Base-by-base conservation (phyloP, 257 asterid species). In the Salvia hispanica region DNA sequence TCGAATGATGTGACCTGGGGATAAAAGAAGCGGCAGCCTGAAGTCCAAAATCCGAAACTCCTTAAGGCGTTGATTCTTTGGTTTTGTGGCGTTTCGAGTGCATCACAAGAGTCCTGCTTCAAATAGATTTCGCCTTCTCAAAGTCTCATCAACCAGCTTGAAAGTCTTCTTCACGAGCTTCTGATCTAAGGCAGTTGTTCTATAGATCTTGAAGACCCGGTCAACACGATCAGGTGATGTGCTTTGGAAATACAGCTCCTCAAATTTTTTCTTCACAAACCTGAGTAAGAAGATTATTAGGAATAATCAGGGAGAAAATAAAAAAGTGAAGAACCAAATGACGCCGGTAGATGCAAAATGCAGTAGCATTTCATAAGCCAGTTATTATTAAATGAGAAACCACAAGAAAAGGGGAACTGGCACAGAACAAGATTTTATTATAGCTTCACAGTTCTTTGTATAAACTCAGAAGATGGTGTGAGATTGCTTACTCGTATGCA, bases 91-190 rank as follows among this genome's bases (percentile, higher is more conserved):
- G 31, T 25, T 25, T 25, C 3, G 31, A 1, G 50, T 43, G 63
- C 60, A 72, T 92, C 82, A 90, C 84, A 93, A 81, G 47, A 93
- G 74, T 62, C 99, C 99, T 4, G 99, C 99, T 82, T 94, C 99
- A 16, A 91, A 83, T 59, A 94, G 83, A 80, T 85, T 94, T 76
- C 99, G 80, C 86, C 97, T 85, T 73, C 96, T 88, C 90, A 94
- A 73, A 28, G 99, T 94, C 82, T 94, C 99, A 11, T 94, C 97
- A 1, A 94, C 96, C 73, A 94, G 84, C 81, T 94, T 94, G 96
- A 94, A 94, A 16, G 99, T 94, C 88, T 94, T 94, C 88, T 94
- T 94, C 75, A 94, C 97, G 39, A 94, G 96, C 84, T 91, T 91
- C 84, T 88, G 96, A 76, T 94, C 99, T 53, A 94, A 87, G 45